A percentile compares a stretch with the other conserved stretches of the same genome.
These are phyloP conservation scores for Candida montana DNA, from an alignment of 805 yeast genomes.

Conservation along the genomic window DNA sequence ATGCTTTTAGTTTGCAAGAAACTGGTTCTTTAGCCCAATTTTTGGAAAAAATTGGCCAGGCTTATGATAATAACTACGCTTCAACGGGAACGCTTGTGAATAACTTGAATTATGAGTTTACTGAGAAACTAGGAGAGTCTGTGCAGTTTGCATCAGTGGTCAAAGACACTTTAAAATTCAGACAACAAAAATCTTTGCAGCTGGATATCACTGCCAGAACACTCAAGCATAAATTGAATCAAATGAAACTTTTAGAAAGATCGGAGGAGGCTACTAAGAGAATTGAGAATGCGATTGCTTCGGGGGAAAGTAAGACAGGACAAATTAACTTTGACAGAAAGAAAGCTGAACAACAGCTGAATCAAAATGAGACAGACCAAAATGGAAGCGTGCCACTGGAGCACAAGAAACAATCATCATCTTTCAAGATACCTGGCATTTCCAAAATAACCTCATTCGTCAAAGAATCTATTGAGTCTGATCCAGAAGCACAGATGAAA, in stretches of 20 bases:
- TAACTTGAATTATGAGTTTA: conserved; percentile 51
- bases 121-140: conserved; percentile 67
- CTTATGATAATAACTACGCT: conserved; percentile 67
- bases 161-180: conserved; percentile 47
- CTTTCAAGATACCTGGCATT: conserved; percentile 51
- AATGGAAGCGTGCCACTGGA: conserved; percentile 14
- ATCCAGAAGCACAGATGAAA: conserved; percentile 60
- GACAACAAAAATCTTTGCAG: conserved; percentile 45
- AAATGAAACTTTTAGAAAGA: conserved; percentile 33
- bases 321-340: conserved; percentile 26
- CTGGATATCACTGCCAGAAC: conserved; percentile 37
- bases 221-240: conserved; percentile 28
- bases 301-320: conserved; percentile 21
- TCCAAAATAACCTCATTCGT: conserved; percentile 44
- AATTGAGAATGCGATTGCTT: conserved; percentile 29
- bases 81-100: conserved; percentile 44
- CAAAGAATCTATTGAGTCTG: conserved; percentile 60
- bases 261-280: conserved; percentile 41
- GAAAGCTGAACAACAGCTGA: conserved; percentile 9
- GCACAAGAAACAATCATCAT: conserved; percentile 30
- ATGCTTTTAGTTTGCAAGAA: conserved; percentile 51
- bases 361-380: not conserved
- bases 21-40: conserved; percentile 39
- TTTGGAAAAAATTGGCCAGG: conserved; percentile 78
- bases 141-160: conserved; percentile 59